Conservation (phyloP, 2,329 filamentous ascomycete genomes). For the Bertia moriformis region DNA sequence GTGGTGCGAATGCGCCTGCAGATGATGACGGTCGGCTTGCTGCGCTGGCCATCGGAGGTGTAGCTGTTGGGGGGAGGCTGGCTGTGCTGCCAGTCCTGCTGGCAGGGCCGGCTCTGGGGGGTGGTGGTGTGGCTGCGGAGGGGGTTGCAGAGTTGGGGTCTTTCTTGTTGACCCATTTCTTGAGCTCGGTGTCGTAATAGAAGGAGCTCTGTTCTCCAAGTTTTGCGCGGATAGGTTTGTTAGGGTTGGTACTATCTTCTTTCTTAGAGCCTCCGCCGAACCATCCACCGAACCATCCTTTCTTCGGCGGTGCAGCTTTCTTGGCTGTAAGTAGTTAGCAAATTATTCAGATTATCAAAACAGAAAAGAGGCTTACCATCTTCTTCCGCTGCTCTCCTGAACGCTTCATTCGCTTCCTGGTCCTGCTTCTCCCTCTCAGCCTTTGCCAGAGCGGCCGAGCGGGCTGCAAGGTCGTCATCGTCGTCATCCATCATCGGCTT, state of each 20-base stretch:
- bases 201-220: constrained; percentile 87
- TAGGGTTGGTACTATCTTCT: constrained; percentile 22
- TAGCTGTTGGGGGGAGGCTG: not conserved
- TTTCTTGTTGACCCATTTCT: constrained; percentile 98
- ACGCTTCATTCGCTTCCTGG: constrained; percentile 69
- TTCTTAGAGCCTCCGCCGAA: constrained; percentile 44
- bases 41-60: not conserved
- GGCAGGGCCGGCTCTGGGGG: constrained; percentile 29
- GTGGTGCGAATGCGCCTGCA: not conserved
- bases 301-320: constrained; percentile 52
- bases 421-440: constrained; percentile 58
- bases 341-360: constrained; percentile 2
- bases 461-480: constrained; percentile 44
- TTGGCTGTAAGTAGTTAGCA: constrained; percentile 29
- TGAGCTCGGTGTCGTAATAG: constrained; percentile 86
- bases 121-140: constrained; percentile 11
- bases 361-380: too few relatives aligned
- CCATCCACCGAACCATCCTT: constrained; percentile 65
- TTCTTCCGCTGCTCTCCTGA: constrained; percentile 69
- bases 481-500: constrained; percentile 79
- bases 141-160: constrained; percentile 18
- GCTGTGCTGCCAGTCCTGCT: constrained; percentile 9
- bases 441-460: constrained; percentile 27
- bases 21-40: not conserved
- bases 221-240: constrained; percentile 76